Percentiles rank a stretch among this genome's conserved stretches.
Conservation (phyloP, 148 eudicot genomes). For the Chenopodium berlandieri region DNA sequence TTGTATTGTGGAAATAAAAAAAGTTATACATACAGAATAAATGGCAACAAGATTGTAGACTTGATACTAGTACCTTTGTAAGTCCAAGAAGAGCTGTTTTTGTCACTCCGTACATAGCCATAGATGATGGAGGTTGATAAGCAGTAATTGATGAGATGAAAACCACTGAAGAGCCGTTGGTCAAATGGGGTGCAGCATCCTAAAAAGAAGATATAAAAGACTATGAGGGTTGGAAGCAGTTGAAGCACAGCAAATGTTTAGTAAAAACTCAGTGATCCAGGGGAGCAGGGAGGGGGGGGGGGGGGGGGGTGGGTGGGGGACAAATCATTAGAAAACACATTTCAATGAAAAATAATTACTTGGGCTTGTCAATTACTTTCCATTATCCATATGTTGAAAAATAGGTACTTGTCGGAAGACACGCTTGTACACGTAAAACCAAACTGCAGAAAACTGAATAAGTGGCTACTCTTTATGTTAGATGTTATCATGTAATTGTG, state of each 20-base stretch:
- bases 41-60: background rate
- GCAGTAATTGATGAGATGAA: conserved; percentile 71
- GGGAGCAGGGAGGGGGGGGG: too few relatives aligned
- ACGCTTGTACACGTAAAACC: background rate
- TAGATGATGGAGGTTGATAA: conserved; percentile 47
- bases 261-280: background rate
- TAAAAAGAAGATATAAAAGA: conserved; percentile 23
- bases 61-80: conserved; percentile 61
- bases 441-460: background rate
- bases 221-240: background rate
- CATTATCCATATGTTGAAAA: background rate
- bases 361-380: background rate
- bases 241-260: background rate
- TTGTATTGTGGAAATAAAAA: background rate
- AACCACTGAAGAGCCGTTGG: conserved; percentile 67
- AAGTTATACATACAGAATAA: background rate
- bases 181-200: conserved; percentile 87
- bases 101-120: conserved; percentile 89
- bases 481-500: background rate
- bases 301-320: background rate
- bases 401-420: background rate
- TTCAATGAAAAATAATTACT: background rate
- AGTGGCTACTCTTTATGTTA: background rate
- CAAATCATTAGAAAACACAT: background rate
- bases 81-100: conserved; percentile 94